phyloP scores from a whole-genome alignment of 306 rosid species.

The Erythrophleum fordii region DNA sequence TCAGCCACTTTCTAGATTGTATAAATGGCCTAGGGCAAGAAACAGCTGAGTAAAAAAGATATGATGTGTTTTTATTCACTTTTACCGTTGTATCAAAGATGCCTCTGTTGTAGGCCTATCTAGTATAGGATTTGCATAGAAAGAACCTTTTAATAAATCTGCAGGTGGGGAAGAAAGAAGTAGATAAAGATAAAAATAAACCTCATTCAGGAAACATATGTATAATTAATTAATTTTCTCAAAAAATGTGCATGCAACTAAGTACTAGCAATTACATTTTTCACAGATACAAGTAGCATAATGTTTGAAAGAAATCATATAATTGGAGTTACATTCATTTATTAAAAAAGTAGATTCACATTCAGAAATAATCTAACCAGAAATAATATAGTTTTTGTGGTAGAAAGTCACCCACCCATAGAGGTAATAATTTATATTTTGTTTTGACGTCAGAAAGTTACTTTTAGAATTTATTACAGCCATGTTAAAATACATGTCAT shows the following conservation, averaged over 20 bases:
- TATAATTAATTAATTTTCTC: constrained; percentile 27
- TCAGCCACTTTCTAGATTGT: constrained; percentile 19
- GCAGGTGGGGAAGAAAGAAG: constrained; percentile 37
- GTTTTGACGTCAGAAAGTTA: not conserved
- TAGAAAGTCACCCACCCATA: not conserved
- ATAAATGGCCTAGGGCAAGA: constrained; percentile 26
- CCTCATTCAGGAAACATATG: constrained; percentile 15
- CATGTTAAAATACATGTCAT: not conserved
- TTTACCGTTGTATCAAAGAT: constrained; percentile 75
- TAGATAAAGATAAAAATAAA: constrained; percentile 7
- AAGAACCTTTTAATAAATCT: constrained; percentile 91
- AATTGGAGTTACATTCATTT: not conserved
- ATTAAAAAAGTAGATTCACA: constrained; percentile 20
- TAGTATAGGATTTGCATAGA: constrained; percentile 88
- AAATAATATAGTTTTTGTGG: not conserved
- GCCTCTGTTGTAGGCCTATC: constrained; percentile 83
- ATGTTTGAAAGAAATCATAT: not conserved
- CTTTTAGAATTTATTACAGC: not conserved
- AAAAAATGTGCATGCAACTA: constrained; percentile 16
- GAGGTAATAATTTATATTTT: not conserved
- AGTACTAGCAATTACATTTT: not conserved
- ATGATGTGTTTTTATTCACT: not conserved
- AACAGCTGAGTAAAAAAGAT: constrained; percentile 20
- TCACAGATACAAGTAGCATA: not conserved
- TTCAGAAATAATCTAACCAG: not conserved